Evolutionary conservation across 139 green algal species (phyloP).

Genomic region (Limnomonas spitsbergensis): DNA sequence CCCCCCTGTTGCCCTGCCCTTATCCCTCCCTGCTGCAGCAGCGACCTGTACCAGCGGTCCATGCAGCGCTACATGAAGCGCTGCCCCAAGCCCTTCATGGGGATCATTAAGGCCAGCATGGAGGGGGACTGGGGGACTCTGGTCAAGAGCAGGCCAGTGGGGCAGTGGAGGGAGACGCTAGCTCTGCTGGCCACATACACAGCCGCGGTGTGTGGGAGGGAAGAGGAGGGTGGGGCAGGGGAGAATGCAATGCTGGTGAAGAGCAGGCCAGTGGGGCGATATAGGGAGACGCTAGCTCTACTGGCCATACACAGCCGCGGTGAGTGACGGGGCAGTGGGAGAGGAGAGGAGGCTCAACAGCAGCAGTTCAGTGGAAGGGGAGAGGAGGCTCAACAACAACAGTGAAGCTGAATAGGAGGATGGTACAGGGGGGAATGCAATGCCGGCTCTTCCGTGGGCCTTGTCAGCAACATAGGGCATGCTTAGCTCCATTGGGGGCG

Average conservation of each 20-base stretch:
- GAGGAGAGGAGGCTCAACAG: too few relatives aligned
- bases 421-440: too few relatives aligned
- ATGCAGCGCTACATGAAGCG: constrained; percentile 77
- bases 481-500: too few relatives aligned
- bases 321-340: too few relatives aligned
- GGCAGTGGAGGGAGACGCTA: constrained; percentile 90
- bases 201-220: constrained; percentile 13
- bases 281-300: constrained; percentile 92
- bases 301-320: constrained; percentile 88
- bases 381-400: too few relatives aligned
- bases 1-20: constrained; percentile 65
- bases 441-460: too few relatives aligned
- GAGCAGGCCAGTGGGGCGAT: constrained; percentile 72
- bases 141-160: constrained; percentile 72
- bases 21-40: constrained; percentile 14
- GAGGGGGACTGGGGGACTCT: constrained; percentile 75
- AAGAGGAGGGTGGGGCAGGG: not conserved
- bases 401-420: too few relatives aligned
- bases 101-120: constrained; percentile 50
- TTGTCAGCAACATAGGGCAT: too few relatives aligned
- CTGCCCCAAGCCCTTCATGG: constrained; percentile 40
- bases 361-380: too few relatives aligned
- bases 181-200: constrained; percentile 89
- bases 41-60: constrained; percentile 54
- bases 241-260: constrained; percentile 81